Base-by-base conservation (phyloP, 805 yeast genomes). In the Kodamaea restingae region DNA sequence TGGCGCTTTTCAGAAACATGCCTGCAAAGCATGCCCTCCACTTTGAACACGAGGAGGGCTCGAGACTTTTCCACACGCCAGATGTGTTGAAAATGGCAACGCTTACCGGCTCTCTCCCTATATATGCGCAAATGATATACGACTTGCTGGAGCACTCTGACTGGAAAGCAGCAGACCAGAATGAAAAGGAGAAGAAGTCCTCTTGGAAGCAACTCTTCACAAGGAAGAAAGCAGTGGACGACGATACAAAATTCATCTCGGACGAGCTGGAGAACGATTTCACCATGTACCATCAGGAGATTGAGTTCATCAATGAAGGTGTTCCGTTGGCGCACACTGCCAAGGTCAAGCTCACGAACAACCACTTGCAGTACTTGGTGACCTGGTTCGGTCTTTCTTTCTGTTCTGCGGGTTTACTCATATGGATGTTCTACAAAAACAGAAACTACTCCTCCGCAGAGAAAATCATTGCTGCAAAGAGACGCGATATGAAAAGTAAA, bases 301-400 rank as follows among this genome's bases (percentile, higher is more conserved):
- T 66, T 43, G 73, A 86, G 59, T 80, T 84, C 52, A 64, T 79
- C 40, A 75, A 72, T 42, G 82, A 86, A 4, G 98, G 98, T 39
- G 91, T 91, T 5, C 98, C 98, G 8, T 58, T 93, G 8, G 98
- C 96, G 1, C 80, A 83, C 39, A 63, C 70, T 7, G 90, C 96
- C n/a, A 78, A 78, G 50, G 77, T 91, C 24, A 90, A 81, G 48
- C 74, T 87, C 55, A 80, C 84, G 44, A 93, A 93, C 59, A 88
- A 88, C 55, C 98, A 93, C 56, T 63, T 90, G 59, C 96, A 91
- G 59, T 93, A 93, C 58, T 65, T 93, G 54, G 78, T 88, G 15
- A 93, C 98, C 0, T 93, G 98, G 98, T 91, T 86, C 58, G 95
- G 96, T 0, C 73, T 91, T 31, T 79, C 88, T 2, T 51, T 84